These are phyloP conservation scores for Penicillium pancosmium DNA, from an alignment of 495 filamentous ascomycete species.

Conservation along the genomic window DNA sequence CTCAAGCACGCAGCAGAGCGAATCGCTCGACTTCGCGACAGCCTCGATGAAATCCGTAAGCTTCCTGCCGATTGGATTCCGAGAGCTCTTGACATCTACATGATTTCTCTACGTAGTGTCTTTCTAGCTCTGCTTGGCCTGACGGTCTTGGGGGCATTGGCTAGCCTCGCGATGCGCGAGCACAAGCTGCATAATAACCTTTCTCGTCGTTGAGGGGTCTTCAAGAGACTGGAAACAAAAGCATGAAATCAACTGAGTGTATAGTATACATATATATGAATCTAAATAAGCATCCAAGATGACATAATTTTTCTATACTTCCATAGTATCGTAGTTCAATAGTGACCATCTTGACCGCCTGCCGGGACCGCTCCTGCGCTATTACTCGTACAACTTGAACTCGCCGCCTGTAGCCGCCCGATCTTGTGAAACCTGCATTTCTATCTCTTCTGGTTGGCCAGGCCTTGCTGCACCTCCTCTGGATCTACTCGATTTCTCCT, in stretches of 20 bases:
- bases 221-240: neutral
- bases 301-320: too few relatives aligned
- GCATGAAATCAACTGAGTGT: too few relatives aligned
- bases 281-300: too few relatives aligned
- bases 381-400: neutral
- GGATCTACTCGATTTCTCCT: neutral
- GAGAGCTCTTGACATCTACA: conserved; percentile 71
- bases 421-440: neutral
- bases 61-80: conserved; percentile 71
- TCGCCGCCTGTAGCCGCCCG: conserved; percentile 1
- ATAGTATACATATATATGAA: too few relatives aligned
- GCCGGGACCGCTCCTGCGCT: conserved; percentile 4
- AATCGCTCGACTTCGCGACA: conserved; percentile 72
- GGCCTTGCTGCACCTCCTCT: neutral
- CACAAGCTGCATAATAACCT: conserved; percentile 76
- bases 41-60: conserved; percentile 69
- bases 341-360: too few relatives aligned
- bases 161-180: conserved; percentile 73
- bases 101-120: conserved; percentile 74
- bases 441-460: neutral
- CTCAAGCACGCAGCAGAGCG: conserved; percentile 65
- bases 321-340: too few relatives aligned
- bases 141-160: conserved; percentile 57
- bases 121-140: conserved; percentile 71
- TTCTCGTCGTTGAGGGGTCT: conserved; percentile 46